These are phyloP conservation scores for Elongisporangium senticosum DNA, from an alignment of 352 stramenopile genomes.

Conservation along the genomic window DNA sequence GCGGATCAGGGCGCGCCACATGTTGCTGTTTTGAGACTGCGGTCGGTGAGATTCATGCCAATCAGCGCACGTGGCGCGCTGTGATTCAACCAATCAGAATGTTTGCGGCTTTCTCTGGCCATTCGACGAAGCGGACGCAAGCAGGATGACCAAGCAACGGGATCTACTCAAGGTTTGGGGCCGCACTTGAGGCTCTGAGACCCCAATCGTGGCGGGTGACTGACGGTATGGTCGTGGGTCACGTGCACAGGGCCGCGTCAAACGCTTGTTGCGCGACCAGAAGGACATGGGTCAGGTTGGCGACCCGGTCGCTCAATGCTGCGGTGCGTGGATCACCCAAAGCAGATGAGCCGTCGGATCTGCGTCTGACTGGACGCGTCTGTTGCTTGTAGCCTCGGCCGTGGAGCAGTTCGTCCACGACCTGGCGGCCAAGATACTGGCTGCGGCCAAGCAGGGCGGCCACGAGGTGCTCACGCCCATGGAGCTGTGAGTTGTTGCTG, in stretches of 20 bases:
- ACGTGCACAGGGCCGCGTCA: constrained; percentile 40
- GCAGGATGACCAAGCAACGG: constrained; percentile 15
- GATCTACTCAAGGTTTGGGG: constrained; percentile 50
- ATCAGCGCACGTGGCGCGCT: neutral
- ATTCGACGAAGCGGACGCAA: neutral
- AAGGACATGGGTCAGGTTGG: constrained; percentile 71
- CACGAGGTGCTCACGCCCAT: constrained; percentile 38
- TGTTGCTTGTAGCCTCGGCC: constrained; percentile 26
- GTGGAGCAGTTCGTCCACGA: constrained; percentile 60
- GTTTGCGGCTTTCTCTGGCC: neutral
- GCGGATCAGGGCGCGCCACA: neutral
- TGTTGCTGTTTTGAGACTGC: neutral
- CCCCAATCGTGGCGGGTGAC: neutral
- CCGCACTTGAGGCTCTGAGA: constrained; percentile 1
- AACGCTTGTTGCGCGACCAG: constrained; percentile 56
- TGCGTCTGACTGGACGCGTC: neutral
- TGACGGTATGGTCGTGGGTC: neutral
- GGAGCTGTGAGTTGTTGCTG: constrained; percentile 36
- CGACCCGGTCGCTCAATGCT: constrained; percentile 40
- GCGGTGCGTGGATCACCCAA: constrained; percentile 18
- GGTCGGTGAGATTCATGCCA: neutral
- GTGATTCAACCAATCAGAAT: neutral
- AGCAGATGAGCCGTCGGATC: neutral
- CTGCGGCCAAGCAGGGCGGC: constrained; percentile 15
- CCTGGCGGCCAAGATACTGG: constrained; percentile 36